Base-by-base conservation (phyloP, 352 stramenopile genomes). In the Aphanomyces cochlioides region DNA sequence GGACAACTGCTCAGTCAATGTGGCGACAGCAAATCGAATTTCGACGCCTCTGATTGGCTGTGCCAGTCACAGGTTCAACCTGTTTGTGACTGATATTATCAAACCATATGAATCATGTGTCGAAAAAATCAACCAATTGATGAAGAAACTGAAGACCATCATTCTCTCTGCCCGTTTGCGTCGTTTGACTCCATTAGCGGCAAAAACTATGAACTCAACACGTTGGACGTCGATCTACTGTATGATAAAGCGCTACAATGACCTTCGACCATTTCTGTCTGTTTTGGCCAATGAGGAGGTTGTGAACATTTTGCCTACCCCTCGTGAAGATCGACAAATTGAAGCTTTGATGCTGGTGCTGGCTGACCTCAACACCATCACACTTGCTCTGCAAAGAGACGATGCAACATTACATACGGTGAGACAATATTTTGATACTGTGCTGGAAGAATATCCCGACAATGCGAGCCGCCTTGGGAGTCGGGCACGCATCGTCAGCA, bases 211-310 rank as follows among this genome's bases (percentile, higher is more conserved):
- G n/a, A 53, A 15, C 13, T 15, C n/a, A 2, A 53, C 45, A 19
- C n/a, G n/a, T n/a, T 53, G 45, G 45, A 53, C 45, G n/a, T 53
- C 45, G 45, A 53, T 19, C n/a, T 19, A 53, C 45, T n/a, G 45
- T 2, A 53, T 53, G 45, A 15, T 53, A 15, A 53, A 53, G n/a
- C 45, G 45, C 45, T 53, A 53, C 45, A 53, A 15, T 53, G 45
- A 53, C 2, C 13, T n/a, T n/a, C n/a, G n/a, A n/a, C n/a, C n/a
- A n/a, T n/a, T 53, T 53, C n/a, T 53, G 45, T 15, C 1, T 53
- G 45, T 2, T 53, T 19, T 53, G 45, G 45, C 13, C n/a, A 19
- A 53, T 53, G 45, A 15, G 45, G 45, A 53, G n/a, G n/a, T 53
- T 53, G 45, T 53, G 13, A n/a, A 53, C 45, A n/a, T n/a, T 53